Base-by-base conservation (phyloP, 2,329 filamentous ascomycete species). In the Trichothecium sympodiale region DNA sequence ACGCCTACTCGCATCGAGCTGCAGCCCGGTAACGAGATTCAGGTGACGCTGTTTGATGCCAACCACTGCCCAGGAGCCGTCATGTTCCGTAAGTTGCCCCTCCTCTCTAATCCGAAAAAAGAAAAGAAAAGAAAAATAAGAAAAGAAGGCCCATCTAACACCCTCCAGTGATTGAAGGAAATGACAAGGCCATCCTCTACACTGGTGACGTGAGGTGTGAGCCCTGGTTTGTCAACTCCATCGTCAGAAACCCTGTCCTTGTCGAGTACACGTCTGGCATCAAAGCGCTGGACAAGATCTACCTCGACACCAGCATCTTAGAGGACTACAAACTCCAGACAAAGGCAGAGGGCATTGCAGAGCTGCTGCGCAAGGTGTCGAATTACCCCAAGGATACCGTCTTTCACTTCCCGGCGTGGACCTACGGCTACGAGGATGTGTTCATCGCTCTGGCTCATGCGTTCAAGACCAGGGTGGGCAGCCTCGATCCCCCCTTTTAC, bases 11-110 rank as follows among this genome's bases (percentile, higher is more conserved):
- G 62, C 4, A 74, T 96, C 32, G 84, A 94, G 48, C 65, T 95
- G 3, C 67, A 65, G 2, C 83, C 80, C 0, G 73, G 74, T 2
- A 69, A 71, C 32, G 62, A 60, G n/a, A 76, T 95, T 17, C 76
- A 78, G 32, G 84, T 94, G 14, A 95, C 87, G 0, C 65, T 95
- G 0, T 74, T 95, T 35, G 82, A 94, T 60, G 87, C 89, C 2
- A 95, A 96, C 47, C 89, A 95, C 52, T 96, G 89, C 48, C 72
- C 81, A 1, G 88, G 89, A 0, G 79, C 86, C 14, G 85, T 91
- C 14, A 94, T 94, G 86, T 95, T 95, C 51, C 64, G 72, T 76
- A 52, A 44, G 70, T 54, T 3, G 17, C 1, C 5, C 2, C 31
- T 23, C 16, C 10, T 33, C 6, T n/a, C n/a, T n/a, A n/a, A n/a